Evolutionary conservation across 345 rosid genomes (phyloP).

Genomic region (Stellera chamaejasme): DNA sequence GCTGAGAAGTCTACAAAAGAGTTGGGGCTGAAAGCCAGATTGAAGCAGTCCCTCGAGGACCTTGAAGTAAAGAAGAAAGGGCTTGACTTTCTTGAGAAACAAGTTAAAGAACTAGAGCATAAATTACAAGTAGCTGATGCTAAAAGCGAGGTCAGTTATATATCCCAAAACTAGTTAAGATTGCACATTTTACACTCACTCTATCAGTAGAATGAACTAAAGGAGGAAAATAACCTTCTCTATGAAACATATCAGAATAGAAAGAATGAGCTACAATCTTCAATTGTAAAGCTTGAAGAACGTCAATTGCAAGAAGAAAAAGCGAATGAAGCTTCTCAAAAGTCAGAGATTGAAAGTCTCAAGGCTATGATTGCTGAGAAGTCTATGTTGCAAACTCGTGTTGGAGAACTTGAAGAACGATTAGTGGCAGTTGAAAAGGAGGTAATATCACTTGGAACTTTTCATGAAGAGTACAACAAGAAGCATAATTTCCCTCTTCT

Average conservation of each 20-base stretch:
- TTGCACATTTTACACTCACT: no score
- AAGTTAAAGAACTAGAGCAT: constrained; percentile 58
- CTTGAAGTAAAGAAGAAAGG: no score
- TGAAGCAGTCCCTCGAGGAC: no score
- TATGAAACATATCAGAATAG: constrained; percentile 50
- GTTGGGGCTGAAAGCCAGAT: constrained; percentile 21
- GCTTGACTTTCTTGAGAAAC: constrained; percentile 43
- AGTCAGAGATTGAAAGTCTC: constrained; percentile 41
- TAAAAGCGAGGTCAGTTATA: constrained; percentile 51
- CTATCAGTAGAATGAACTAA: constrained; percentile 3
- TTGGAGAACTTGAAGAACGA: constrained; percentile 57
- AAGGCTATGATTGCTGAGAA: constrained; percentile 37
- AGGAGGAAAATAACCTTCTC: constrained; percentile 66
- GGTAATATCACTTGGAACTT: constrained; percentile 21
- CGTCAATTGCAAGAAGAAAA: constrained; percentile 42
- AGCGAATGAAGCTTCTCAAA: constrained; percentile 31
- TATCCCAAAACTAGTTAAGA: no score
- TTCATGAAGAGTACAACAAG: no score
- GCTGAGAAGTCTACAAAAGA: constrained; percentile 45
- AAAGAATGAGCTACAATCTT: constrained; percentile 63
- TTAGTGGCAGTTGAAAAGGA: constrained; percentile 35
- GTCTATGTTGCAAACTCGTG: constrained; percentile 37
- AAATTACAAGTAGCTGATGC: constrained; percentile 55
- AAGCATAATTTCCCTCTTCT: no score
- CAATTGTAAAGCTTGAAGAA: constrained; percentile 52